These are phyloP conservation scores for Phoma herbarum DNA, from an alignment of 2,329 filamentous ascomycete species.

Conservation along the genomic window DNA sequence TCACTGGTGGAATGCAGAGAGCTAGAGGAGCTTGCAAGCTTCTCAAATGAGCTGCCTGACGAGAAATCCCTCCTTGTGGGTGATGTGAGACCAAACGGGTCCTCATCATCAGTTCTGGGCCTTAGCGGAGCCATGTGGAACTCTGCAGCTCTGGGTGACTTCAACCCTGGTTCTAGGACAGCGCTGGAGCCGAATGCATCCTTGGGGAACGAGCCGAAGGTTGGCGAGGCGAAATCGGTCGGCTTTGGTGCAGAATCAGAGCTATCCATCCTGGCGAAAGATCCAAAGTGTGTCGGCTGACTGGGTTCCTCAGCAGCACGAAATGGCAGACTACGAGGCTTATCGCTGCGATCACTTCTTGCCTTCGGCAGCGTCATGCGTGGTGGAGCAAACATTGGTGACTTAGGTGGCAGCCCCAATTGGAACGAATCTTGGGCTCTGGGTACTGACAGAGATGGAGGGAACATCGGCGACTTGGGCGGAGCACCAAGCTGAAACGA, in stretches of 20 bases:
- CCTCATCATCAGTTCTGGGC: constrained; percentile 43
- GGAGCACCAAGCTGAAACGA: constrained; percentile 21
- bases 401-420: constrained; percentile 27
- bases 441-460: constrained; percentile 14
- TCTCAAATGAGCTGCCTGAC: constrained; percentile 38
- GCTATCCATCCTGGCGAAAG: neutral
- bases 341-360: constrained; percentile 12
- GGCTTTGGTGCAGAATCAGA: neutral
- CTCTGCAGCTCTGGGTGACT: constrained; percentile 46
- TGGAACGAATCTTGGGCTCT: constrained; percentile 24
- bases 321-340: constrained; percentile 13
- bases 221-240: constrained; percentile 46
- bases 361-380: constrained; percentile 18
- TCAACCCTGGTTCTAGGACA: constrained; percentile 49
- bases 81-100: constrained; percentile 51
- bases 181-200: constrained; percentile 34
- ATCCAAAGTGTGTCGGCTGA: constrained; percentile 2
- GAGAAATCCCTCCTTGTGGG: constrained; percentile 55
- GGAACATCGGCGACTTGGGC: constrained; percentile 38
- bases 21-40: constrained; percentile 27
- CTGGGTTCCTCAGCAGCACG: constrained; percentile 9
- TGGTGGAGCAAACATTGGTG: constrained; percentile 30
- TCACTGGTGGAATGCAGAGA: constrained; percentile 33
- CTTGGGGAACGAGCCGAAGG: constrained; percentile 49
- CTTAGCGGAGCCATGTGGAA: constrained; percentile 52